Conservation (phyloP, 352 stramenopile genomes). For the Pelagophyceae sp. region DNA sequence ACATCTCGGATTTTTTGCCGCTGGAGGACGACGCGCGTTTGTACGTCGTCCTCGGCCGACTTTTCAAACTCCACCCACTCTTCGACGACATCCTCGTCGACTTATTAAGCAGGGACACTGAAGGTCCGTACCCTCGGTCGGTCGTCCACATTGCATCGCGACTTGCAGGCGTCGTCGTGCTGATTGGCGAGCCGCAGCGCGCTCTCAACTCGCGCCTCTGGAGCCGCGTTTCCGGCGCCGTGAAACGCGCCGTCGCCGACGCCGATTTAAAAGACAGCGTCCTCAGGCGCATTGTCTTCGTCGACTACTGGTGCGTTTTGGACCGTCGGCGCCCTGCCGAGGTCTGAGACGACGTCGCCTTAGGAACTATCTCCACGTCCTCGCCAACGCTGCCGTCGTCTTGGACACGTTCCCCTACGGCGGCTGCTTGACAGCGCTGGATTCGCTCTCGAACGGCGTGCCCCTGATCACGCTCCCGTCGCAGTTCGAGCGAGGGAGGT, state of each 20-base stretch:
- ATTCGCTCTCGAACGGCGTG: slow-evolving; percentile 62
- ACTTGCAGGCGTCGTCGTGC: slow-evolving; percentile 27
- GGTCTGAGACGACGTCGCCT: slow-evolving; percentile 34
- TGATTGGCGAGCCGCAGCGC: slow-evolving; percentile 32
- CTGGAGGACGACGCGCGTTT: not conserved
- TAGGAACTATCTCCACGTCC: slow-evolving; percentile 52
- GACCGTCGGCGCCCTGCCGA: too few species aligned
- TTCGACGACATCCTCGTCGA: slow-evolving; percentile 34
- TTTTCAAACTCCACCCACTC: slow-evolving; percentile 42
- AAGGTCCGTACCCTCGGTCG: not conserved
- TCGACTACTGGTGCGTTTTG: slow-evolving; percentile 36
- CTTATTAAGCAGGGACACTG: slow-evolving; percentile 28
- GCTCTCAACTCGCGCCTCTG: not conserved
- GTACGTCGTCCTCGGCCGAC: slow-evolving; percentile 38
- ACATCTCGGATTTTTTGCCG: not conserved
- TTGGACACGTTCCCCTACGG: slow-evolving; percentile 72
- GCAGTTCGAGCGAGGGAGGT: slow-evolving; percentile 31
- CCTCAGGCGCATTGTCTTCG: slow-evolving; percentile 7
- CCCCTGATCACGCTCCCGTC: slow-evolving; percentile 36
- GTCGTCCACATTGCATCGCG: not conserved
- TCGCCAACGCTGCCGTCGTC: slow-evolving; percentile 56
- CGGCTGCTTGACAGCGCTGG: slow-evolving; percentile 68
- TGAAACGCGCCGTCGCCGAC: not conserved
- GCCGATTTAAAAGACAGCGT: slow-evolving; percentile 27
- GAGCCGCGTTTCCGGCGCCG: not conserved